Percentiles rank a stretch among this genome's conserved stretches.
phyloP scores from a whole-genome alignment of 2,329 filamentous ascomycete genomes.

The Pyricularia sp. region DNA sequence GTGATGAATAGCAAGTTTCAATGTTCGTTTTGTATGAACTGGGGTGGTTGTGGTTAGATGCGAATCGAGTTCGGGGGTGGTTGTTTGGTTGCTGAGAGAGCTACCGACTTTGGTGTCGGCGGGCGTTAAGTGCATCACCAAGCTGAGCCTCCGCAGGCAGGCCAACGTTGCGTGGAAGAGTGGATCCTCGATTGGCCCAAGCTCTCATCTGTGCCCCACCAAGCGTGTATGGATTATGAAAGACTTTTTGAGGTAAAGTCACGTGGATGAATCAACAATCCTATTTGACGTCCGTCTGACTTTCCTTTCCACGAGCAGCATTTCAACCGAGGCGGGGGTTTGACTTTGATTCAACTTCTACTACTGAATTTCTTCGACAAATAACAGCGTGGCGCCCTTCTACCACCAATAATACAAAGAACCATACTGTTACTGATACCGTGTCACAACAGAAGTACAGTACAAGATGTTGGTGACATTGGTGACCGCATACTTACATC shows the following conservation, averaged over 20 bases:
- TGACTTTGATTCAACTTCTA: too few species aligned
- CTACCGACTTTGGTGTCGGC: background rate
- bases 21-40: background rate
- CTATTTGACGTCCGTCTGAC: background rate
- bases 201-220: background rate
- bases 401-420: too few species aligned
- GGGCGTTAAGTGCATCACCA: background rate
- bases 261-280: background rate
- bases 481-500: too few species aligned
- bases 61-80: background rate
- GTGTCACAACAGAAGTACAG: too few species aligned
- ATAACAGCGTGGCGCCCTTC: too few species aligned
- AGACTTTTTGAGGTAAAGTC: background rate
- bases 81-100: background rate
- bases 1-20: background rate
- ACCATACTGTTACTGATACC: too few species aligned
- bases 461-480: too few species aligned
- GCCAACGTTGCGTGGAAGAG: background rate
- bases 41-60: background rate
- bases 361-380: too few species aligned
- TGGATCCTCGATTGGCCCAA: background rate
- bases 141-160: background rate
- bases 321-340: too few species aligned
- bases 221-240: background rate
- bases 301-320: background rate